These are phyloP conservation scores for Albifimbria verrucaria DNA, from an alignment of 2,329 filamentous ascomycete genomes.

Conservation along the genomic window DNA sequence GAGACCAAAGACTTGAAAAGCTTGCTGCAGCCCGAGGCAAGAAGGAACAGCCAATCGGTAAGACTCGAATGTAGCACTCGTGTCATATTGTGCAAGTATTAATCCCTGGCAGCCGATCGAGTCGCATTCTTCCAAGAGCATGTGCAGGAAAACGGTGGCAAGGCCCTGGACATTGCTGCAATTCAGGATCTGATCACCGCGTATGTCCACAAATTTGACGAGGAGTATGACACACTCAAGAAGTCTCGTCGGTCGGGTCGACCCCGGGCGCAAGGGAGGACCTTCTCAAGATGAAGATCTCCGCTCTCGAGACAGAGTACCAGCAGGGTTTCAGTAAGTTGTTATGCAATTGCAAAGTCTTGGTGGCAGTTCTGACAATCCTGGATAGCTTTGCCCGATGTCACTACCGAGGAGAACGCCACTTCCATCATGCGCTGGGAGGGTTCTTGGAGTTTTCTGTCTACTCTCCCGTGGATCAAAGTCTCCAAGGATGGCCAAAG, in stretches of 20 bases:
- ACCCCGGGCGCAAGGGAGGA: slow-evolving; percentile 74
- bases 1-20: slow-evolving; percentile 80
- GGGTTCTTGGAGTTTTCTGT: slow-evolving; percentile 77
- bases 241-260: slow-evolving; percentile 73
- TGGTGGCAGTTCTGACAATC: background rate
- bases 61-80: slow-evolving; percentile 17
- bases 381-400: slow-evolving; percentile 66
- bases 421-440: slow-evolving; percentile 71
- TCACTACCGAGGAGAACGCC: slow-evolving; percentile 64
- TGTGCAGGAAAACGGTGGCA: slow-evolving; percentile 44
- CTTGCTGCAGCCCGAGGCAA: slow-evolving; percentile 67
- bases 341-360: background rate
- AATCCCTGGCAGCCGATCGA: slow-evolving; percentile 30
- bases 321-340: slow-evolving; percentile 74
- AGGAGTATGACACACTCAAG: slow-evolving; percentile 64
- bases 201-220: slow-evolving; percentile 65
- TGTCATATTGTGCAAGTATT: background rate
- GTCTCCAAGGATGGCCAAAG: slow-evolving; percentile 63
- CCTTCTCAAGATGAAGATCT: slow-evolving; percentile 67
- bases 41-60: slow-evolving; percentile 71
- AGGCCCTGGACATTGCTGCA: slow-evolving; percentile 50
- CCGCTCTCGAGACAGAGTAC: slow-evolving; percentile 73
- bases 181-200: slow-evolving; percentile 60
- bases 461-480: slow-evolving; percentile 73
- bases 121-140: slow-evolving; percentile 66